Base-by-base conservation (phyloP, 164 flowering plant genomes). In the Chimonanthus salicifolius region DNA sequence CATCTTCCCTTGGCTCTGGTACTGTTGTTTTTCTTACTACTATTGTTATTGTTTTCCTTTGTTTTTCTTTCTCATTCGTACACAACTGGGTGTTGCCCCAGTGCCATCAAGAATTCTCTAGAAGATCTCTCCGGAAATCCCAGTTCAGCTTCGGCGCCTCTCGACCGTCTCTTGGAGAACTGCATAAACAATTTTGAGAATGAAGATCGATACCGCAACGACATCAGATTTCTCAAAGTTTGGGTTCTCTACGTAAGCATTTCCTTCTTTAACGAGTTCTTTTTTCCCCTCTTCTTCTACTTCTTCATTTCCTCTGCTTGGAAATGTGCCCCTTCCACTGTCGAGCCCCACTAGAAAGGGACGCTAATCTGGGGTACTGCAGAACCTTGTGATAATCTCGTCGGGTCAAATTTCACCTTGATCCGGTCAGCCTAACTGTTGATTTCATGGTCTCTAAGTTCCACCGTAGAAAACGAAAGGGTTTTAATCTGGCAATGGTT, bases 161-260 rank as follows among this genome's bases (percentile, higher is more conserved):
- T 92, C 47, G 69, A 80, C 18, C 81, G 71, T 69, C 84, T 91
- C 58, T 69, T 88, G 2, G 82, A 82, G 8, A 81, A 81, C 3
- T 91, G 97, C 65, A 78, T 91, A 43, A 10, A 51, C 0, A 74
- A 75, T n/a, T 93, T 90, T 86, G 86, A 88, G 82, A 71, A 74
- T 68, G 82, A 87, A 66, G 68, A 76, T 10, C 85, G 80, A 47
- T 92, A 91, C 86, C 67, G 74, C 49, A 76, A 93, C 73, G 99
- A 95, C 76, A 47, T 77, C 78, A 79, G 99, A 77, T 92, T 95
- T 74, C 94, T 95, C 83, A 88, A 85, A 82, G 85, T 95, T 18
- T 95, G 98, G 93, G 72, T 93, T 54, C 82, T 95, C 70, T 76
- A 91, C 81, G 99, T 93, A 89, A 21, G 72, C 20, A 16, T 33